Base-by-base conservation (phyloP, 2,329 filamentous ascomycete genomes). In the Didymella segeticola region DNA sequence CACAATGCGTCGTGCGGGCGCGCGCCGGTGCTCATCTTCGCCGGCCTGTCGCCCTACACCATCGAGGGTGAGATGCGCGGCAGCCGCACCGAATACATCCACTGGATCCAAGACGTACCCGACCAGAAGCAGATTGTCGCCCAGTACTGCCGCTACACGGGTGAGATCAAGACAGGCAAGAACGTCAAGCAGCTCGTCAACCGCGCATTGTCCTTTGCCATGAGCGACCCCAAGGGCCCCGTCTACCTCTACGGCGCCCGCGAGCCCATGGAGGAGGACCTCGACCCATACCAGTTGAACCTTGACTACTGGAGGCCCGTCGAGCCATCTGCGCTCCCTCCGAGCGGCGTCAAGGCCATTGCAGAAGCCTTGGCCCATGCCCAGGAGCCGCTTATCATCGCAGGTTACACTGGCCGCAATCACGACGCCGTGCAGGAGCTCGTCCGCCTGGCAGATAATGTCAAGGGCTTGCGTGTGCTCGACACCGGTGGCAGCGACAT, bases 121-220 rank as follows among this genome's bases (percentile, higher is more conserved):
- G 89, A 93, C 66, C 90, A 93, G 72, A 90, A 89, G 71, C 83
- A 86, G 65, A 93, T 96, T 54, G 79, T 96, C 3, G 80, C 84
- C 0, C 91, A 96, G 77, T 96, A 96, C 74, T 96, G 92, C 71
- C 84, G 91, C 9, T 96, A 95, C 68, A 78, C 87, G 0, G 90
- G 82, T 3, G 92, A 96, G 77, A 87, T 96, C 73, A 93, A 92
- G 77, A 88, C 89, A 2, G 91, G 90, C 14, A 84, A 84, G 68
- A 96, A 96, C 67, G 85, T 96, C 56, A 96, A 96, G 80, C 91
- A 96, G 77, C 87, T 96, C 77, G 89, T 96, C 56, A 91, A 91
- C 69, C 87, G 91, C 1, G 91, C 91, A 0, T 74, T 96, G 50
- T 90, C 91, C 63, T 96, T 95, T 68, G 90, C 91, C 0, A 89